Conservation (phyloP, 441 rosid genomes). For the Pelargonium citronellum region DNA sequence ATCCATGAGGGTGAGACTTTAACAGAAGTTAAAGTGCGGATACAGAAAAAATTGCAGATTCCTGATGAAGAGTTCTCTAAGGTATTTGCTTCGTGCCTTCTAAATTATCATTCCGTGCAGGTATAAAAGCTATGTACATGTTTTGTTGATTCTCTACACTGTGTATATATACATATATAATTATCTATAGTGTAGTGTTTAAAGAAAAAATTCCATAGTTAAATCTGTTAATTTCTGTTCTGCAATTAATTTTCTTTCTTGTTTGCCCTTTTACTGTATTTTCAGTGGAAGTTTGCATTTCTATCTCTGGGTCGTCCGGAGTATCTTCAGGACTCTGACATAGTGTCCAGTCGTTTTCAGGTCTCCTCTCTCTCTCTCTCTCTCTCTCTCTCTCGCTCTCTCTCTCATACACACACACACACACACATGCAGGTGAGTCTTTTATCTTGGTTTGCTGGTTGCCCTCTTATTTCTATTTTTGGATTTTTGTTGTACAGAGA, state of each 20-base stretch:
- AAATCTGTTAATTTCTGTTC: background rate
- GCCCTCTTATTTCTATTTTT: background rate
- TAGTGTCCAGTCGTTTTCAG: constrained; percentile 60
- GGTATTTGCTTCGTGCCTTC: constrained; percentile 28
- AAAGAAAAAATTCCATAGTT: background rate
- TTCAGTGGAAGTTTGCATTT: constrained; percentile 32
- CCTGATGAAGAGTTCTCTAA: constrained; percentile 61
- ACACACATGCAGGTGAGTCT: too few species aligned
- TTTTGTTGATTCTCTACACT: background rate
- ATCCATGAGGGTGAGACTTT: constrained; percentile 59
- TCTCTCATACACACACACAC: too few species aligned
- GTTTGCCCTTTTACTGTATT: too few species aligned
- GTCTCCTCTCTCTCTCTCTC: too few species aligned
- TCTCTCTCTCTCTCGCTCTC: too few species aligned
- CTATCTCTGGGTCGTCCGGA: constrained; percentile 59
- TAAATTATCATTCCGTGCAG: background rate
- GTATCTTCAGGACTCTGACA: constrained; percentile 56
- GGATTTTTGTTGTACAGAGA: constrained; percentile 30
- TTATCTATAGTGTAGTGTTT: background rate
- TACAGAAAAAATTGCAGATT: constrained; percentile 61
- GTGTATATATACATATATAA: background rate
- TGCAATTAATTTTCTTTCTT: too few species aligned
- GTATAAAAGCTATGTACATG: background rate
- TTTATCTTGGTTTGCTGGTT: too few species aligned
- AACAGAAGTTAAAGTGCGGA: constrained; percentile 51